Evolutionary conservation across 495 filamentous ascomycete species (phyloP).

Genomic region (Aspergillus sparsus): DNA sequence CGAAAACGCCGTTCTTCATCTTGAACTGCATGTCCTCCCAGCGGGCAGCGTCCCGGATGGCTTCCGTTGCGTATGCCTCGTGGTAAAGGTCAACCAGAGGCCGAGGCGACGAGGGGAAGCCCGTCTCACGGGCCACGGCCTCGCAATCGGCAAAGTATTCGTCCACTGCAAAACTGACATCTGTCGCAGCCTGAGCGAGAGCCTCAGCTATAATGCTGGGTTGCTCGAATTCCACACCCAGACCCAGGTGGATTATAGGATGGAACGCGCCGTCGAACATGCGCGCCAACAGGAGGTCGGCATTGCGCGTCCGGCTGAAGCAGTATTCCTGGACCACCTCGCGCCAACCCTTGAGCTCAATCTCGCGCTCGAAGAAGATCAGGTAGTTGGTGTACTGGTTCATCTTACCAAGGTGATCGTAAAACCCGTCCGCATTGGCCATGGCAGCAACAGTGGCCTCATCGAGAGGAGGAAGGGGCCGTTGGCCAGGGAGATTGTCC

Average conservation of each 20-base stretch:
- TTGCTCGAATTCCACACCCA: background rate
- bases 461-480: slow-evolving; percentile 26
- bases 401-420: slow-evolving; percentile 14
- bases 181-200: no score
- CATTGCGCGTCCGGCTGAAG: background rate
- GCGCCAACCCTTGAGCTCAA: slow-evolving; percentile 28
- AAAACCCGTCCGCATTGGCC: slow-evolving; percentile 22
- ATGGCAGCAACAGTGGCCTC: slow-evolving; percentile 20
- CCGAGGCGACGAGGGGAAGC: no score
- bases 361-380: slow-evolving; percentile 36
- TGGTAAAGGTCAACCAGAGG: no score
- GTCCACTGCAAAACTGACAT: no score
- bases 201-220: background rate
- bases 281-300: background rate
- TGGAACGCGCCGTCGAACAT: background rate
- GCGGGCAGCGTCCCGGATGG: no score
- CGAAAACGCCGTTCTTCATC: no score
- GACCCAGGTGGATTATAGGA: background rate
- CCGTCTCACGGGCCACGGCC: no score
- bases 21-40: no score
- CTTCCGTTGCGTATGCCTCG: no score
- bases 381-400: slow-evolving; percentile 35
- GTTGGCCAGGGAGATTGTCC: background rate
- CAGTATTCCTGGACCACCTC: background rate
- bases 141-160: no score